phyloP scores from a whole-genome alignment of 2,329 filamentous ascomycete species.

The Botrytis aclada region DNA sequence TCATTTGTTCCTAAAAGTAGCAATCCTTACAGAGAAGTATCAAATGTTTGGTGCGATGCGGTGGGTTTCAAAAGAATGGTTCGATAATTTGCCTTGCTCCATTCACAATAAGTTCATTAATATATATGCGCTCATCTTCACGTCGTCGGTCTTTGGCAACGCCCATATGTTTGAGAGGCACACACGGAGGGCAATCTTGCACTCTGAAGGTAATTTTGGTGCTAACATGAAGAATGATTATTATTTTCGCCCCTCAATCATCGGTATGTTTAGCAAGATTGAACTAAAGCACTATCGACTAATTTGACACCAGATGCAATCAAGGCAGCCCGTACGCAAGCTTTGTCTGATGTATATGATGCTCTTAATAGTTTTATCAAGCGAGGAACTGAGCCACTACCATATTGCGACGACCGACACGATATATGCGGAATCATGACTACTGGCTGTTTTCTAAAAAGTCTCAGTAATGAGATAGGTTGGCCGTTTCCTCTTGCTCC shows the following conservation, averaged over 20 bases:
- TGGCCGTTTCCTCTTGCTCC: neutral
- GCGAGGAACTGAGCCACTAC: neutral
- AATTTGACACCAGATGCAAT: neutral
- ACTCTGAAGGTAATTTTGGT: too few relatives aligned
- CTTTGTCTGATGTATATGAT: neutral
- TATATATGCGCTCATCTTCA: too few relatives aligned
- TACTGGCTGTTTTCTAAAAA: neutral
- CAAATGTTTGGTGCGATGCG: neutral
- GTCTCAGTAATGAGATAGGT: neutral
- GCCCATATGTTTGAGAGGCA: too few relatives aligned
- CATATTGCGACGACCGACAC: neutral
- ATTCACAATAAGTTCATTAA: too few relatives aligned
- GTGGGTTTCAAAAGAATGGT: neutral
- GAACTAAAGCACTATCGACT: neutral
- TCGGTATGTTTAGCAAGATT: neutral
- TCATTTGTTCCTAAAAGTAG: neutral
- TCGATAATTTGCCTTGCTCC: too few relatives aligned
- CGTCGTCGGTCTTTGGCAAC: too few relatives aligned
- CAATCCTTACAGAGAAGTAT: neutral
- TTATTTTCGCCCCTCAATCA: neutral
- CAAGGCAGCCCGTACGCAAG: neutral
- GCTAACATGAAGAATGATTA: too few relatives aligned
- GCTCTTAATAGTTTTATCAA: neutral
- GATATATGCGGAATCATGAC: neutral
- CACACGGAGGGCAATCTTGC: too few relatives aligned